Percentiles rank a stretch among this genome's conserved stretches.
Conservation (phyloP, 108 stramenopile genomes). For the Seminavis robusta region DNA sequence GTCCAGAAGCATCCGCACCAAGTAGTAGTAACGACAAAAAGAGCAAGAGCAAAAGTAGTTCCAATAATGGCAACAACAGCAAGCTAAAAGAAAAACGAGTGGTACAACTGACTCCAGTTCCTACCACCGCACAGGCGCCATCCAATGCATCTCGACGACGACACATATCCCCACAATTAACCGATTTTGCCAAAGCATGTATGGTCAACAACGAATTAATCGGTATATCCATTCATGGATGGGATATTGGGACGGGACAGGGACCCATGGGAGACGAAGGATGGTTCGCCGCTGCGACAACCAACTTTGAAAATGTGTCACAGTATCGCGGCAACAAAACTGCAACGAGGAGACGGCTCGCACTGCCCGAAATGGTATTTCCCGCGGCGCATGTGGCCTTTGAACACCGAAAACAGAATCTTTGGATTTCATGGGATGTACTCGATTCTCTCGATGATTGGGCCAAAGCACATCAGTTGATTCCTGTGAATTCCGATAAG, state of each 20-base stretch:
- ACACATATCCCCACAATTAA: constrained; percentile 7
- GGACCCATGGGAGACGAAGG: constrained; percentile 34
- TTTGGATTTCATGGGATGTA: constrained; percentile 39
- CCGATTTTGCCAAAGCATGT: constrained; percentile 8
- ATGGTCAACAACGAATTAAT: constrained; percentile 14
- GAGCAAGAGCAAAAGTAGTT: background rate
- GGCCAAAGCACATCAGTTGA: constrained; percentile 56
- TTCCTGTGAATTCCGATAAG: constrained; percentile 19
- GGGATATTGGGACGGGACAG: constrained; percentile 40
- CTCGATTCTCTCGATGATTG: constrained; percentile 61
- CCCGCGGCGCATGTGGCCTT: constrained; percentile 48
- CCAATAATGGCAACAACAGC: no score
- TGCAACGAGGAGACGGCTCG: constrained; percentile 23
- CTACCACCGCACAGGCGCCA: no score
- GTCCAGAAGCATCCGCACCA: background rate
- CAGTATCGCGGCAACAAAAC: constrained; percentile 4
- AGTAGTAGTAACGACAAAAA: background rate
- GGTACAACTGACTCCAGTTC: no score
- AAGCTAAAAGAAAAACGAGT: no score
- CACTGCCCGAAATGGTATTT: constrained; percentile 77
- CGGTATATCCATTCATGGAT: constrained; percentile 30
- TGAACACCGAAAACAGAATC: constrained; percentile 6
- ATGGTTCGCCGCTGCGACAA: constrained; percentile 29
- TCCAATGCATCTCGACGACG: constrained; percentile 10
- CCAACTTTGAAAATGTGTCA: constrained; percentile 16